Percentiles rank a stretch among this genome's conserved stretches.
Evolutionary conservation across 768 basidiomycete species (phyloP).

Genomic region (Leccinum boreale): DNA sequence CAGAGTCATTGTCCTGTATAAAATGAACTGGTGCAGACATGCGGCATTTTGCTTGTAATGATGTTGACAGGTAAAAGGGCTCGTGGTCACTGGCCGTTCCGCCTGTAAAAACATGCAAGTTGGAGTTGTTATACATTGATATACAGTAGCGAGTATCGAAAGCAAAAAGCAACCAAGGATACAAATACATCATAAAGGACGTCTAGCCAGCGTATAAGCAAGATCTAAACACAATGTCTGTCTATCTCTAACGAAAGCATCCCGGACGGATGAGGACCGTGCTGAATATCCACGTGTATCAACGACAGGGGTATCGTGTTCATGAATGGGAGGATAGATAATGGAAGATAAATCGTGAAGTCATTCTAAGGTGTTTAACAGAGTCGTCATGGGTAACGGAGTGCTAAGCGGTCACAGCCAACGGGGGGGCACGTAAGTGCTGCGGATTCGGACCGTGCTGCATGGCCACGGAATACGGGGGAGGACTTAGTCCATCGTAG

Average conservation of each 20-base stretch:
- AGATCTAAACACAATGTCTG: not conserved
- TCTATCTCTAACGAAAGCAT: not conserved
- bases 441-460: not conserved
- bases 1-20: conserved; percentile 2
- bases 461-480: conserved; percentile 3
- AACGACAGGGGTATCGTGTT: conserved; percentile 4
- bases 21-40: not conserved
- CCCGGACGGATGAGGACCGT: not conserved
- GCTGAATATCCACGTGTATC: conserved; percentile 3
- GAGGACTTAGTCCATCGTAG: conserved; percentile 11
- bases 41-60: not conserved
- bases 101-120: too few species aligned
- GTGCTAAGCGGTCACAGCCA: not conserved
- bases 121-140: not conserved
- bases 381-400: not conserved
- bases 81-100: too few species aligned
- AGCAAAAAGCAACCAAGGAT: not conserved
- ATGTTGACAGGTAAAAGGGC: not conserved
- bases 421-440: not conserved
- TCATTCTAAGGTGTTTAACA: not conserved
- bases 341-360: not conserved
- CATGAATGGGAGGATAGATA: not conserved
- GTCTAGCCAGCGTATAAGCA: not conserved
- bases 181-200: not conserved
- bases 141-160: not conserved